A percentile compares a stretch with the other conserved stretches of the same genome.
Evolutionary conservation across 2,329 filamentous ascomycete genomes (phyloP).

Genomic region (Fusarium pininemorale): DNA sequence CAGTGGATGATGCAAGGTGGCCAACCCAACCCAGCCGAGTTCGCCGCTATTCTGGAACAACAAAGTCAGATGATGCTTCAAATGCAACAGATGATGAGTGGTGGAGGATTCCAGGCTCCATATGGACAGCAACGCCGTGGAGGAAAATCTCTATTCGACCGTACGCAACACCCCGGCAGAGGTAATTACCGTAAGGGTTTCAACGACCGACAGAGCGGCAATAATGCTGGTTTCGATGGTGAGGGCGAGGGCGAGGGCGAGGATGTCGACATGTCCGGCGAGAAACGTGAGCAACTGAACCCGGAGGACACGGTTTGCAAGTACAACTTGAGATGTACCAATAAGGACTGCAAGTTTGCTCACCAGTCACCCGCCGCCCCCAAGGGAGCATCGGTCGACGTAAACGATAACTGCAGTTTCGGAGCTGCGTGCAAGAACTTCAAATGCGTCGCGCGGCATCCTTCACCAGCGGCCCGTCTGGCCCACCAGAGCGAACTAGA

Average conservation of each 20-base stretch:
- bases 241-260: constrained; percentile 61
- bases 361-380: constrained; percentile 94
- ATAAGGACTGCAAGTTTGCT: constrained; percentile 89
- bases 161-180: constrained; percentile 67
- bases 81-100: constrained; percentile 69
- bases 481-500: constrained; percentile 85
- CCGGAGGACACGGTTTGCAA: constrained; percentile 81
- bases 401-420: constrained; percentile 82
- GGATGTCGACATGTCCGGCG: constrained; percentile 71
- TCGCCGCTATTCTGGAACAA: constrained; percentile 84
- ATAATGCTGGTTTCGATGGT: constrained; percentile 50
- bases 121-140: constrained; percentile 49
- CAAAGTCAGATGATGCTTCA: constrained; percentile 88
- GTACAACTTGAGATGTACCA: constrained; percentile 88
- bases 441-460: constrained; percentile 92
- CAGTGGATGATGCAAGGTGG: constrained; percentile 60
- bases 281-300: constrained; percentile 63
- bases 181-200: constrained; percentile 62
- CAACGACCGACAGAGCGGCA: constrained; percentile 50
- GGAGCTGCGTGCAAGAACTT: constrained; percentile 94
- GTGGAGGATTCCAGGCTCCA: constrained; percentile 57
- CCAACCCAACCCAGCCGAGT: constrained; percentile 62
- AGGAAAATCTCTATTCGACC: constrained; percentile 76
- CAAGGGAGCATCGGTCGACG: constrained; percentile 78
- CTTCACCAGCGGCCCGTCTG: constrained; percentile 83